phyloP scores from a whole-genome alignment of 768 basidiomycete genomes.

The Dacryopinax primogenitus region DNA sequence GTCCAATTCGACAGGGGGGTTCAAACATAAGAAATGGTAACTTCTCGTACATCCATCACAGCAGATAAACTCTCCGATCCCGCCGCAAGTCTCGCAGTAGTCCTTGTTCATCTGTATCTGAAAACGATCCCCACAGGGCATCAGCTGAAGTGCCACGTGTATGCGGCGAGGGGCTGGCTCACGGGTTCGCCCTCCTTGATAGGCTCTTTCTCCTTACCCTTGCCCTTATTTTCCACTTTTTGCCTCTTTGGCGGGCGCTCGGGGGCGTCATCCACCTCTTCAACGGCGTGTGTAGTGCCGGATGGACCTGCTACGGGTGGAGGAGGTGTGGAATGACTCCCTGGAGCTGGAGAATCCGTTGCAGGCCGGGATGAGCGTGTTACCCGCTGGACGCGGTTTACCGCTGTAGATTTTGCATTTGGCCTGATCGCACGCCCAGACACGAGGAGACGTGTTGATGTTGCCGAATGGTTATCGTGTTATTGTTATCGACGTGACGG shows the following conservation, averaged over 20 bases:
- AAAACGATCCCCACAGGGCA: not conserved
- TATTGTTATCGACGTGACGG: not conserved
- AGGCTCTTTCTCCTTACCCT: not conserved
- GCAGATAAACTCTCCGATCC: conserved; percentile 71
- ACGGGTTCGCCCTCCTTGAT: not conserved
- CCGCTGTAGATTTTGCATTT: not conserved
- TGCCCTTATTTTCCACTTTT: not conserved
- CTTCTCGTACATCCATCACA: conserved; percentile 95
- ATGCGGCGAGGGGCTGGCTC: not conserved
- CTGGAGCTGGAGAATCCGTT: not conserved
- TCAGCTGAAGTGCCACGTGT: not conserved
- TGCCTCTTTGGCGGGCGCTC: conserved; percentile 1
- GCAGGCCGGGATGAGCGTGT: not conserved
- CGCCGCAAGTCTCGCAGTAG: conserved; percentile 32
- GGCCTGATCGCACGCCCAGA: not conserved
- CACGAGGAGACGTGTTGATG: not conserved
- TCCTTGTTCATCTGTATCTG: conserved; percentile 32
- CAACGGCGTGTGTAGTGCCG: not conserved
- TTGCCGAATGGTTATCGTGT: not conserved
- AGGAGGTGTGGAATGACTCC: not conserved
- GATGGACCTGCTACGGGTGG: not conserved
- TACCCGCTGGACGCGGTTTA: not conserved
- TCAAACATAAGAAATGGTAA: conserved; percentile 92
- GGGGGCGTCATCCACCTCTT: not conserved
- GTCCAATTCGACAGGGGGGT: conserved; percentile 81